Evolutionary conservation across 805 yeast genomes (phyloP), one percentile per base, ranked within the genome.

Genomic region (Pichia heedii): DNA sequence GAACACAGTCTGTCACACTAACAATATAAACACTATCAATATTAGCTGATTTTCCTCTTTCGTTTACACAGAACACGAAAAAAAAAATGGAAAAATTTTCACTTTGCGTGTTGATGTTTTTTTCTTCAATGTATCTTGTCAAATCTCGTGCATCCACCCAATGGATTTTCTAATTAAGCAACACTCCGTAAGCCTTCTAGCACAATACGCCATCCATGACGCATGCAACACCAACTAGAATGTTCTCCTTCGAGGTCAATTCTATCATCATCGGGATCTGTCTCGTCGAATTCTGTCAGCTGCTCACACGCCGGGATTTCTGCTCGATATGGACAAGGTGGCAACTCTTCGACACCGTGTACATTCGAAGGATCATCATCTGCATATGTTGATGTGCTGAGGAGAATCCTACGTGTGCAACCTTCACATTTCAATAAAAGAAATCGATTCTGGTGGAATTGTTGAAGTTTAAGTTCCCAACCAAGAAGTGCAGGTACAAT

Each of bases 171-270:
- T 16, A 9, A n/a, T 15, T 37, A 38, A 10, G 30, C 5, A 27
- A 22, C 34, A 9, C 45, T 32, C 3, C 48, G 35, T 6, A 45
- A 26, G 34, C 53, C 41, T 12, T 34, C 37, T 16, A 32, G 30
- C 27, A 39, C 43, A 15, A 43, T 20, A 34, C 42, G 18, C 52
- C 52, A 40, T 16, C 51, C 44, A 13, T 35, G 42, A 13, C 27
- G 35, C 44, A 57, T 54, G 39, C 68, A 60, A 32, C 68, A 65
- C 73, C 73, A 68, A 16, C 41, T 36, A 29, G 60, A 62, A 43
- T 67, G 71, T 32, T 67, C 71, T 8, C 49, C 50, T 4, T 60
- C 34, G 3, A 66, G 41, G 42, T 67, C 56, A 16, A 65, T 51
- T 2, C 49, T 55, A 2, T 51, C 53, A 48, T 47, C 32, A 32